Conservation (phyloP, 306 rosid genomes). For the Clitoria ternatea region DNA sequence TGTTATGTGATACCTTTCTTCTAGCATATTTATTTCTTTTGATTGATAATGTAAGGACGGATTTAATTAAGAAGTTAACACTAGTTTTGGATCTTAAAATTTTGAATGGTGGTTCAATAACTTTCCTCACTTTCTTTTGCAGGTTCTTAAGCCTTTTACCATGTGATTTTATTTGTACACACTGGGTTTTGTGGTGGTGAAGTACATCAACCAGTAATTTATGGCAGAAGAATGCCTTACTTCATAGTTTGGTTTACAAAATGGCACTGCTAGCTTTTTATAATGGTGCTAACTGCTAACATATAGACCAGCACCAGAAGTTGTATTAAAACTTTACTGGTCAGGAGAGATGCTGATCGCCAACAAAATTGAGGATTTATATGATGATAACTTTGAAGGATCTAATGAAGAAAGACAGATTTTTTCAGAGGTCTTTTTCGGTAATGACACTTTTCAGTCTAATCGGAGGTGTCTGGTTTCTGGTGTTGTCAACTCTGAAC, state of each 20-base stretch:
- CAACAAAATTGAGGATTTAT: slow-evolving; percentile 54
- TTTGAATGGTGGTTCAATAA: neutral
- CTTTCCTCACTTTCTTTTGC: neutral
- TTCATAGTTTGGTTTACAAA: slow-evolving; percentile 7
- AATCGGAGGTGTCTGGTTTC: slow-evolving; percentile 55
- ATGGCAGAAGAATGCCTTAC: slow-evolving; percentile 20
- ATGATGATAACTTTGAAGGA: slow-evolving; percentile 77
- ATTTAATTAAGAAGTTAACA: neutral
- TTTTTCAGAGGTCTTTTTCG: slow-evolving; percentile 70
- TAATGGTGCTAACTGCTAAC: slow-evolving; percentile 25
- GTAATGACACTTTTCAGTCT: slow-evolving; percentile 36
- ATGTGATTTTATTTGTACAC: slow-evolving; percentile 9
- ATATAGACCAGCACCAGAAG: slow-evolving; percentile 31
- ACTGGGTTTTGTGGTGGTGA: neutral
- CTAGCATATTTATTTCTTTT: neutral
- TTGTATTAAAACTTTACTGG: slow-evolving; percentile 23
- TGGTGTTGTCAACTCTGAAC: slow-evolving; percentile 55
- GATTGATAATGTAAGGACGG: no score
- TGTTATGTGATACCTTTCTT: neutral
- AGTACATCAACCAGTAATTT: slow-evolving; percentile 21
- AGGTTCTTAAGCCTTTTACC: slow-evolving; percentile 23
- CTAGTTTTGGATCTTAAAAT: neutral
- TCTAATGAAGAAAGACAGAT: slow-evolving; percentile 62
- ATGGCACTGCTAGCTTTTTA: slow-evolving; percentile 19
- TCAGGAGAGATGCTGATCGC: slow-evolving; percentile 37